Conservation (phyloP, 1,284 basidiomycete species). For the Marasmius fiardii region DNA sequence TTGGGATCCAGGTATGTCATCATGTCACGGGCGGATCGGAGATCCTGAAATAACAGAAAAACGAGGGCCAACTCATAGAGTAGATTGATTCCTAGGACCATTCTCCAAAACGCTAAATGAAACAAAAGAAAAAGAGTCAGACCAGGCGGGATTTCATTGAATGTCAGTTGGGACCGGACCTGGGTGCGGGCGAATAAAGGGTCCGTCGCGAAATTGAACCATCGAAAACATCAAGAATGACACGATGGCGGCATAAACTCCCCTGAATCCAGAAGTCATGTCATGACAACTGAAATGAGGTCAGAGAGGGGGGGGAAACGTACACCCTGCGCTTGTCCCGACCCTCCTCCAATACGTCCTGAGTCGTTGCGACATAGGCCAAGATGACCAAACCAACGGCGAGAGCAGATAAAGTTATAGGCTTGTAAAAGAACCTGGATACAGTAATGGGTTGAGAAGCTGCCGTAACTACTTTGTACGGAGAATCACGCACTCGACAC, state of each 20-base stretch:
- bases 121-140: neutral
- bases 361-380: conserved; percentile 75
- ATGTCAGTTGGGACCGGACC: neutral
- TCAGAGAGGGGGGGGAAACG: conserved; percentile 25
- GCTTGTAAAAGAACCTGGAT: conserved; percentile 77
- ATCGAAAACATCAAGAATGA: conserved; percentile 77
- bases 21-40: conserved; percentile 72
- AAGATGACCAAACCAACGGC: conserved; percentile 60
- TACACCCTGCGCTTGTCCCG: conserved; percentile 75
- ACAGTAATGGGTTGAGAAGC: neutral
- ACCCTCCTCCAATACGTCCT: conserved; percentile 77
- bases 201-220: conserved; percentile 84
- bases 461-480: conserved; percentile 4
- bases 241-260: conserved; percentile 65
- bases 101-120: conserved; percentile 61
- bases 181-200: conserved; percentile 72
- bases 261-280: conserved; percentile 37
- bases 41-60: conserved; percentile 80
- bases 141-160: neutral
- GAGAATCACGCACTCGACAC: conserved; percentile 59
- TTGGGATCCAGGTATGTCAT: conserved; percentile 72
- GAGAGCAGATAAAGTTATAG: conserved; percentile 71
- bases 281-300: conserved; percentile 7
- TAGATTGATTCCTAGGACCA: conserved; percentile 73
- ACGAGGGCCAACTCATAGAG: conserved; percentile 78